Base-by-base conservation (phyloP, 495 filamentous ascomycete genomes). In the Trichoderma gamsii region DNA sequence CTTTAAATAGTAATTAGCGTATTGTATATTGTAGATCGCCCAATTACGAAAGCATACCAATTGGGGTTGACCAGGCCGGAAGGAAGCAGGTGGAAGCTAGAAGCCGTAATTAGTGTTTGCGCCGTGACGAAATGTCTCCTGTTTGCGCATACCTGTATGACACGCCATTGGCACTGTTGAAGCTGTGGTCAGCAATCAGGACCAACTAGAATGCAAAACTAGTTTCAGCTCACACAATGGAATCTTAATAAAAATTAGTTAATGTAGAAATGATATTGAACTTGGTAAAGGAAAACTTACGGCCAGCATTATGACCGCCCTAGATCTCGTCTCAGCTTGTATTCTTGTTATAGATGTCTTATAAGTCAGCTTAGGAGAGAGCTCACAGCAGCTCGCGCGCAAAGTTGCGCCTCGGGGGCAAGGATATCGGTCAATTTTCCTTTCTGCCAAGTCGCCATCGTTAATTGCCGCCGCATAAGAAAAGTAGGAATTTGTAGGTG, bases 21-120 rank as follows among this genome's bases (percentile, higher is more conserved):
- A 23, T 0, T 27, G 12, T 25, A 63, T 63, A 35, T n/a, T 25
- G 23, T 6, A 35, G 13, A 35, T 25, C n/a, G 18, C 56, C 23
- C 9, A 63, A 35, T 35, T 13, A 27, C 8, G 56, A 35, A 63
- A 11, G 7, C 13, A n/a, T 41, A 65, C 12, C 86, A 91, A 66
- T 80, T 80, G 4, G 89, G 91, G 72, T 90, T 91, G 68, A 96
- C 81, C 16, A 97, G 87, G 65, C 90, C 90, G 65, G 84, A 87
- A 23, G 85, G 84, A 11, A 86, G 75, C 67, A 82, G 76, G 79
- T 94, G 92, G 79, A 92, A 92, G 76, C 73, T 73, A 74, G 43
- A 70, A 73, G 18, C 77, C 68, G 65, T 76, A 76, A 69, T 79
- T 75, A 66, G 74, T 76, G 70, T 69, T 65, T 61, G 73, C 72